These are phyloP conservation scores for Ajuga reptans DNA, from an alignment of 305 asterid genomes.

Conservation along the genomic window DNA sequence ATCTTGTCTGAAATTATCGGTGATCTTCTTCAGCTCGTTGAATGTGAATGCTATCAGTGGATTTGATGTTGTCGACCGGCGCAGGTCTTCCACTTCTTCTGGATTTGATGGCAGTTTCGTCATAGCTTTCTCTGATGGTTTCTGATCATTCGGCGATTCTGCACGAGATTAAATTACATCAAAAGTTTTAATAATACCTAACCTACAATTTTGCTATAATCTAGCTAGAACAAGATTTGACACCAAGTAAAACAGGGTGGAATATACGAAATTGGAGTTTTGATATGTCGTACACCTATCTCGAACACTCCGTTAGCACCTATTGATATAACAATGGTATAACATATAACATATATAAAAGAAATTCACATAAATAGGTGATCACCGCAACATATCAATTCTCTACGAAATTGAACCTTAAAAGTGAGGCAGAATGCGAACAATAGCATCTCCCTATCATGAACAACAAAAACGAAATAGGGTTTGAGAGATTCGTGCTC, in stretches of 20 bases:
- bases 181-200: too few relatives aligned
- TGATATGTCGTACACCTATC: too few relatives aligned
- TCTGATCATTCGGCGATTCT: slow-evolving; percentile 48
- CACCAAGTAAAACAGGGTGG: not conserved
- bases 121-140: slow-evolving; percentile 33
- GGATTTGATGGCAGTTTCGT: slow-evolving; percentile 64
- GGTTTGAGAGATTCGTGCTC: too few relatives aligned
- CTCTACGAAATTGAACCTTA: not conserved
- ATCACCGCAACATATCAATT: too few relatives aligned
- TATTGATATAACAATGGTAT: too few relatives aligned
- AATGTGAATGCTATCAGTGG: slow-evolving; percentile 69
- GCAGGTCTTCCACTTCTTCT: slow-evolving; percentile 75
- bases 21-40: slow-evolving; percentile 52
- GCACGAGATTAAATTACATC: slow-evolving; percentile 7
- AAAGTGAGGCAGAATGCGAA: not conserved
- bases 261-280: too few relatives aligned
- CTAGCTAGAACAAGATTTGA: not conserved
- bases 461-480: too few relatives aligned
- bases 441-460: too few relatives aligned
- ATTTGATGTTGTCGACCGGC: slow-evolving; percentile 49
- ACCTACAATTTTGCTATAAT: too few relatives aligned
- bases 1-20: slow-evolving; percentile 81
- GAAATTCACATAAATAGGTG: too few relatives aligned
- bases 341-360: too few relatives aligned
- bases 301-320: too few relatives aligned